Conservation (phyloP, 2,329 filamentous ascomycete genomes). For the Thermochaetoides dissita region DNA sequence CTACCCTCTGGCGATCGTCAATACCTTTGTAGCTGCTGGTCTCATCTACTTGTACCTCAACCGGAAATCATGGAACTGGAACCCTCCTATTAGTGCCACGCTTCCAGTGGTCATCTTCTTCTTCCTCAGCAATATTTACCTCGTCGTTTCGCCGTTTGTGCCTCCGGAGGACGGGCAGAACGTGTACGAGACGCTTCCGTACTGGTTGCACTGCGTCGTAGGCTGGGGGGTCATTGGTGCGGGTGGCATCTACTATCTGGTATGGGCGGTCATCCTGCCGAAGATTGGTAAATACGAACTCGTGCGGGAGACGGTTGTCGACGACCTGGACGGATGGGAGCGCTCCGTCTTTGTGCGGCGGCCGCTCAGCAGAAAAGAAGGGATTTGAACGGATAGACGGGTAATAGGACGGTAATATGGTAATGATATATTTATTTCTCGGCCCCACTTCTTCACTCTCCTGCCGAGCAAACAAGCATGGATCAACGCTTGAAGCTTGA, state of each 20-base stretch:
- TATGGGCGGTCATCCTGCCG: slow-evolving; percentile 40
- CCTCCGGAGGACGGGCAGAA: slow-evolving; percentile 37
- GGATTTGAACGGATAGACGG: no score
- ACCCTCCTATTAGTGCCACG: slow-evolving; percentile 39
- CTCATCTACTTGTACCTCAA: slow-evolving; percentile 40
- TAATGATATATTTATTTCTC: no score
- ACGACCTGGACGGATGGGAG: slow-evolving; percentile 50
- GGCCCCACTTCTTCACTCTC: no score
- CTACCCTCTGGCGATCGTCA: slow-evolving; percentile 47
- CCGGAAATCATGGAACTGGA: slow-evolving; percentile 34
- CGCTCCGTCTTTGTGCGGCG: slow-evolving; percentile 36
- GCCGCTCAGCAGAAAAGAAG: slow-evolving; percentile 16
- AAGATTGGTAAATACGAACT: slow-evolving; percentile 41
- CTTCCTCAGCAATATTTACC: slow-evolving; percentile 45
- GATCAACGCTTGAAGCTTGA: no score
- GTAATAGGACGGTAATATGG: no score
- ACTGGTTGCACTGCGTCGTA: slow-evolving; percentile 44
- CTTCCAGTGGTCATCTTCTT: slow-evolving; percentile 44
- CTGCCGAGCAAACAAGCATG: no score
- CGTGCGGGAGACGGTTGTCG: slow-evolving; percentile 34
- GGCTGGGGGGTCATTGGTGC: slow-evolving; percentile 39
- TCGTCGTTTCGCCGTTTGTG: slow-evolving; percentile 45
- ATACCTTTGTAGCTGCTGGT: slow-evolving; percentile 38
- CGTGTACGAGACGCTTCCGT: slow-evolving; percentile 39
- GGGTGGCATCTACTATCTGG: slow-evolving; percentile 40